Evolutionary conservation across 2,329 filamentous ascomycete genomes (phyloP).

Genomic region (Bipolaris cookei): DNA sequence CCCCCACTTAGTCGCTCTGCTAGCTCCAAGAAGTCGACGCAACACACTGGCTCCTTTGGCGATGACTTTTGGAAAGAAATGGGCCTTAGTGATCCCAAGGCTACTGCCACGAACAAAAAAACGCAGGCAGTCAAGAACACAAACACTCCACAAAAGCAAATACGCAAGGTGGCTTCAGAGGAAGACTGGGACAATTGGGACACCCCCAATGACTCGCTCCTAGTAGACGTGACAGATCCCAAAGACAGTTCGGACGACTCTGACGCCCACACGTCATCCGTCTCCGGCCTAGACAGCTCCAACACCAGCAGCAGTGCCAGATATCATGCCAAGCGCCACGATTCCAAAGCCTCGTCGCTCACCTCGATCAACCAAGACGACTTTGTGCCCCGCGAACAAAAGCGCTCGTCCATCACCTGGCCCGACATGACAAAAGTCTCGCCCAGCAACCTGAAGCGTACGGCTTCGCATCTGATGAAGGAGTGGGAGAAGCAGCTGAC

Average conservation of each 20-base stretch:
- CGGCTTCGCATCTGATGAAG: conserved; percentile 83
- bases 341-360: conserved; percentile 47
- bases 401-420: conserved; percentile 62
- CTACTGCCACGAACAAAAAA: conserved; percentile 44
- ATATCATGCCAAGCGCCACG: conserved; percentile 52
- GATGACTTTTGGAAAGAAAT: conserved; percentile 54
- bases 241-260: conserved; percentile 56
- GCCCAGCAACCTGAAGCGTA: conserved; percentile 78
- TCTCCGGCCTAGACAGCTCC: conserved; percentile 54
- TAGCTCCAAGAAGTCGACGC: conserved; percentile 41
- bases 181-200: conserved; percentile 66
- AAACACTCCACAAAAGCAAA: conserved; percentile 49
- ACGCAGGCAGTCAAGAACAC: conserved; percentile 48
- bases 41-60: conserved; percentile 46
- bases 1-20: conserved; percentile 40
- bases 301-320: conserved; percentile 62
- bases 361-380: conserved; percentile 32
- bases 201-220: conserved; percentile 50
- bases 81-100: conserved; percentile 50
- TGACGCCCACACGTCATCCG: conserved; percentile 56
- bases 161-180: conserved; percentile 49
- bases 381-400: conserved; percentile 32
- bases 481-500: conserved; percentile 87
- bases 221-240: conserved; percentile 47
- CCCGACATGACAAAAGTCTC: conserved; percentile 73